Evolutionary conservation across 2,329 filamentous ascomycete species (phyloP).

Genomic region (Scleromitrula shiraiana): DNA sequence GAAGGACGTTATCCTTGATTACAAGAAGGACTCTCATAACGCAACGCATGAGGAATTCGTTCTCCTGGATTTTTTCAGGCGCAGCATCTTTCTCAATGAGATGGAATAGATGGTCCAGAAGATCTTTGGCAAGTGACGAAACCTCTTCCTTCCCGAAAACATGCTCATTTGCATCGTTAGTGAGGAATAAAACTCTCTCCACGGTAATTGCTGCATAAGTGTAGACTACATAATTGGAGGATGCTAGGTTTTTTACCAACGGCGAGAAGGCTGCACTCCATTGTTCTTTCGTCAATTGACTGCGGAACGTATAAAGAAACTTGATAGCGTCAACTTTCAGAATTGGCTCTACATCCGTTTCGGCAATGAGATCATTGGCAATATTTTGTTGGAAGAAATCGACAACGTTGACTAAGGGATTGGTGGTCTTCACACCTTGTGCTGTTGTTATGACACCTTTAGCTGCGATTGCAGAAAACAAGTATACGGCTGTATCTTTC

Average conservation of each 20-base stretch:
- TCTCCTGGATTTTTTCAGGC: constrained; percentile 92
- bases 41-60: constrained; percentile 97
- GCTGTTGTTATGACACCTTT: constrained; percentile 82
- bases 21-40: constrained; percentile 97
- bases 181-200: constrained; percentile 83
- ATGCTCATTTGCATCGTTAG: constrained; percentile 64
- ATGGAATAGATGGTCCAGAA: constrained; percentile 83
- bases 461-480: constrained; percentile 89
- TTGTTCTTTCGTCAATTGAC: constrained; percentile 83
- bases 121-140: constrained; percentile 72
- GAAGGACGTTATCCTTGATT: constrained; percentile 71
- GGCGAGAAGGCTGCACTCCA: constrained; percentile 87
- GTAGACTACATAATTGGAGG: constrained; percentile 91
- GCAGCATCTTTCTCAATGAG: constrained; percentile 79
- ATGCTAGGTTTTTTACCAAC: constrained; percentile 83
- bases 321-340: constrained; percentile 98
- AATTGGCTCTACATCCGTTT: constrained; percentile 65
- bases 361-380: constrained; percentile 75
- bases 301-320: constrained; percentile 94
- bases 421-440: constrained; percentile 86
- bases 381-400: constrained; percentile 94
- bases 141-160: constrained; percentile 77
- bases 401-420: constrained; percentile 78
- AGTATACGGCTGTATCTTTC: constrained; percentile 96
- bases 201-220: constrained; percentile 95